Evolutionary conservation across 2,329 filamentous ascomycete genomes (phyloP), one percentile per base, ranked within the genome.

Genomic region (Mariannaea elegans): DNA sequence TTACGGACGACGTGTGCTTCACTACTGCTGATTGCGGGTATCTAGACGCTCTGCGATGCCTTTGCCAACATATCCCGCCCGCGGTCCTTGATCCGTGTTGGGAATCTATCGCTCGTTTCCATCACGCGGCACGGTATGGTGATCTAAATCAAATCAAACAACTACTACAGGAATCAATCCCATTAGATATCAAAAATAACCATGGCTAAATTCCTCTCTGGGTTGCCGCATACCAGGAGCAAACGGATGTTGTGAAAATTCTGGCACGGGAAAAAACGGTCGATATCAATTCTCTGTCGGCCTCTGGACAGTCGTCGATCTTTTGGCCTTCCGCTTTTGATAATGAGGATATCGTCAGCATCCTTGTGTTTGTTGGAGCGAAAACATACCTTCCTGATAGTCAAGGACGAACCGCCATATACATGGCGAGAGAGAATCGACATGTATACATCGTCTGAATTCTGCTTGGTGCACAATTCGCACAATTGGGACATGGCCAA

Each of bases 81-180:
- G n/a, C 6, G 16, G 36, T 10, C 23, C 13, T 48, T 18, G 18
- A 48, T 16, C 29, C 29, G 29, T 14, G 29, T 48, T 49, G 31
- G 46, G 16, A 49, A n/a, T 49, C 46, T 49, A 39, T 50, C 7
- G 32, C 47, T 39, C 2, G n/a, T 29, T 50, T 50, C 21, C 39
- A 50, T 39, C 13, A 39, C 14, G 21, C 47, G 9, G 34, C 21
- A 39, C 3, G 29, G 21, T 8, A 29, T 39, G 21, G 32, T 14
- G 19, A 50, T 18, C 8, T 39, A 1, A 7, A 18, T 9, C 21
- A n/a, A 27, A 9, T 50, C 32, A 31, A 39, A 12, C 19, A 50
- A 31, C 32, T 50, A 1, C 47, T 50, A 7, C 34, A 13, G 10
- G 23, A 39, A 39, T 7, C 14, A 50, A 29, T 39, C 21, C 23